Percentiles rank a stretch among this genome's conserved stretches.
Conservation (phyloP, 768 basidiomycete genomes). For the Termitomyces eurrhizus region DNA sequence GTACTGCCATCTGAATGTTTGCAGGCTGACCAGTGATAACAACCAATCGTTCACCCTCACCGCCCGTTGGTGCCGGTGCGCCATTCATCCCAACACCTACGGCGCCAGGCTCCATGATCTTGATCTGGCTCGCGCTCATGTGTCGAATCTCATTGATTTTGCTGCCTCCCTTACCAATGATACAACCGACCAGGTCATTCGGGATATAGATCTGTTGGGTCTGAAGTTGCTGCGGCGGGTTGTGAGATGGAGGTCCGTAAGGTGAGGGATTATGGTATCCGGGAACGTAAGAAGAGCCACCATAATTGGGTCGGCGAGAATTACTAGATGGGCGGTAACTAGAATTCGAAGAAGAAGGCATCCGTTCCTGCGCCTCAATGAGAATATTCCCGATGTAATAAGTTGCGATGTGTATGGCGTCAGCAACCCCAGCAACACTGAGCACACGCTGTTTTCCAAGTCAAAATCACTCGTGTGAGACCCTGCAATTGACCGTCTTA, state of each 20-base stretch:
- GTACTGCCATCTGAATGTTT: constrained; percentile 96
- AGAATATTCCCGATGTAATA: constrained; percentile 99
- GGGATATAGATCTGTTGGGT: constrained; percentile 99
- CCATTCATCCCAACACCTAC: constrained; percentile 64
- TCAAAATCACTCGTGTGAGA: constrained; percentile 13
- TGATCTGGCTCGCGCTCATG: constrained; percentile 93
- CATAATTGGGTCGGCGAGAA: constrained; percentile 39
- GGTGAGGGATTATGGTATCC: constrained; percentile 52
- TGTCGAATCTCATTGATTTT: constrained; percentile 99
- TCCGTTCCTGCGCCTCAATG: constrained; percentile 85
- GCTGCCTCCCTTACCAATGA: constrained; percentile 96
- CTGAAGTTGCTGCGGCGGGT: constrained; percentile 73
- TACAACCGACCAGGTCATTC: constrained; percentile 93
- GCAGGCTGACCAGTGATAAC: constrained; percentile 95
- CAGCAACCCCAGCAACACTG: constrained; percentile 96
- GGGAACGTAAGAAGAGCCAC: constrained; percentile 69
- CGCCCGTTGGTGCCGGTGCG: constrained; percentile 64
- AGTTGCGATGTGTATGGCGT: constrained; percentile 98
- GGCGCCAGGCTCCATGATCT: constrained; percentile 97
- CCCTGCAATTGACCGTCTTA: constrained; percentile 27
- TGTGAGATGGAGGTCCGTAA: constrained; percentile 44
- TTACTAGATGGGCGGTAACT: constrained; percentile 66
- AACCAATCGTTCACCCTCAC: constrained; percentile 88
- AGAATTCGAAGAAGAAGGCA: constrained; percentile 64
- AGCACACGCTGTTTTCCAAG: constrained; percentile 72